Percentiles rank a stretch among this genome's conserved stretches.
phyloP scores from a whole-genome alignment of 2,329 filamentous ascomycete genomes.

The Elsinoe necatrix region DNA sequence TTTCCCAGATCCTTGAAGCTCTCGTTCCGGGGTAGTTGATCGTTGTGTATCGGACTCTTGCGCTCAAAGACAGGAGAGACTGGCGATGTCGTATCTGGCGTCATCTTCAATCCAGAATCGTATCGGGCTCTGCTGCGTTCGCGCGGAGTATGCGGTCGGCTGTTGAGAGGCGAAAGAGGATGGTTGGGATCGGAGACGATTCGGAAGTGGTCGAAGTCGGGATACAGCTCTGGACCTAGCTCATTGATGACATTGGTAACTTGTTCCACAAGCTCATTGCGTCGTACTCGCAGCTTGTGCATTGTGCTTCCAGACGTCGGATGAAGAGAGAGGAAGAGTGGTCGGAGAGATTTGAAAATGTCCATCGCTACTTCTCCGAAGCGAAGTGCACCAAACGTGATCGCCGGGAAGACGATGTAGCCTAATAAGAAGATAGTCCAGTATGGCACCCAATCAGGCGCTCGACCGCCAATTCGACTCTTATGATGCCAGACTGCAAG shows the following conservation, averaged over 20 bases:
- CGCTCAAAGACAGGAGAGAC: conserved; percentile 8
- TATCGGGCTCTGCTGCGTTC: conserved; percentile 19
- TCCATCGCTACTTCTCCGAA: conserved; percentile 99
- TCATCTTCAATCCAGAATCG: conserved; percentile 19
- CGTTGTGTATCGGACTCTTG: conserved; percentile 28
- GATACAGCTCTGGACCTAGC: conserved; percentile 89
- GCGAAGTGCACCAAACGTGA: conserved; percentile 86
- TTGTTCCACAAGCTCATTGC: conserved; percentile 66
- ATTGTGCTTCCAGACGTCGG: conserved; percentile 79
- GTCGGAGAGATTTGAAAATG: conserved; percentile 87
- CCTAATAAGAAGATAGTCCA: conserved; percentile 68
- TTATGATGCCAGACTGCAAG: conserved; percentile 70
- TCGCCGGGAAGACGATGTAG: conserved; percentile 71
- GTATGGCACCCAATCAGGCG: conserved; percentile 71
- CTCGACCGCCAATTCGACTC: conserved; percentile 73
- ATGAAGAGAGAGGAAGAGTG: conserved; percentile 74
- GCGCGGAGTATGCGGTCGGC: conserved; percentile 24
- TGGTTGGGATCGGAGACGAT: conserved; percentile 51
- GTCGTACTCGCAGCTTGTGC: conserved; percentile 62
- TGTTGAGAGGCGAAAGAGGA: conserved; percentile 23
- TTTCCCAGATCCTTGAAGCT: conserved; percentile 84
- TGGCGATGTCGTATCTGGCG: conserved; percentile 10
- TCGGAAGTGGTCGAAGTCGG: conserved; percentile 79
- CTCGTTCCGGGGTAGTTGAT: conserved; percentile 73
- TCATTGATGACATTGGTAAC: conserved; percentile 92